Evolutionary conservation across 2,329 filamentous ascomycete species (phyloP), one percentile per base, ranked within the genome.

Genomic region (Xylaria digitata): DNA sequence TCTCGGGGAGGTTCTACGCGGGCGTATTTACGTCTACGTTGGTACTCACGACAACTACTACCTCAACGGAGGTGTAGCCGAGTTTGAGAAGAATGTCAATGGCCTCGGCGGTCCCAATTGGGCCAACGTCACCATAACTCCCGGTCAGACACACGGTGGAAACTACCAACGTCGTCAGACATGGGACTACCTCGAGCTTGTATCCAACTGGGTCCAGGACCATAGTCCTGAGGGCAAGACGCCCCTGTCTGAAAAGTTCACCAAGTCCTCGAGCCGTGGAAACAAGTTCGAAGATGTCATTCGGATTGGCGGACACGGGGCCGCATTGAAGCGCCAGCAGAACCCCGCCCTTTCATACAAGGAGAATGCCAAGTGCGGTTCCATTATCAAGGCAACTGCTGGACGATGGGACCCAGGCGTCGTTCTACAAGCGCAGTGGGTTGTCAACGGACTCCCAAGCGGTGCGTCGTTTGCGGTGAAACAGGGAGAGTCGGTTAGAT

Each of bases 361-460:
- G 50, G 19, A 56, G 8, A 60, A 56, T 6, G 61, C 37, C 11
- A 69, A 68, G 59, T 32, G 48, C 21, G 68, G 66, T 1, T 23
- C 56, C 4, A 32, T n/a, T 15, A 48, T 70, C n/a, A 48, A 50
- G 23, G 71, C 68, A 6, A 66, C 54, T 1, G 50, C 69, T 5
- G 71, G 71, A 7, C 66, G 71, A 3, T 73, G 71, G 71, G 71
- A 73, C 46, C 70, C 71, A 5, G 71, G 71, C 1, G 68, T 73
- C 6, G n/a, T 9, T 34, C 61, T 73, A 5, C 34, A 42, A 40
- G 71, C 65, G 32, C 68, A 71, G 61, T 73, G 71, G 71, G 13
- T 72, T 19, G 65, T 72, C 23, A 50, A 73, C 11, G 68, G 67
- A 13, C 19, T 26, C 21, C 52, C 63, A 8, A 68, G 50, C 23